phyloP scores from a whole-genome alignment of 768 basidiomycete genomes.

The Boletus rubroflammeus region DNA sequence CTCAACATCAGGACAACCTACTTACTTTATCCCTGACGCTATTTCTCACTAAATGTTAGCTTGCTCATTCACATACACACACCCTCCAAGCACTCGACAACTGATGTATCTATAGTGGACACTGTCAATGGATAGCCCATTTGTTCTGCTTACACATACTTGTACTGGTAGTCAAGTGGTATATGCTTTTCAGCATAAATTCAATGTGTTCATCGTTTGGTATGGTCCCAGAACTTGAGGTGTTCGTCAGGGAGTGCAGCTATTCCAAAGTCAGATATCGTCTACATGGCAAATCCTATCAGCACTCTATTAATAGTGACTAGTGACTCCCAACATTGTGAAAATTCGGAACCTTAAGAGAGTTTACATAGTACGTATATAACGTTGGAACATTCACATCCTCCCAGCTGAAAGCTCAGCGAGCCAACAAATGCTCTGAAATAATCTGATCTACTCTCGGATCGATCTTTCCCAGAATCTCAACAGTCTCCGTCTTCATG shows the following conservation, averaged over 20 bases:
- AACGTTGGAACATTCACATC: neutral
- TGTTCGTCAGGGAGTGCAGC: too few species aligned
- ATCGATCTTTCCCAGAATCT: constrained; percentile 26
- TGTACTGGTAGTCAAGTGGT: constrained; percentile 2
- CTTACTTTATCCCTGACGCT: constrained; percentile 13
- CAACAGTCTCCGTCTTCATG: constrained; percentile 27
- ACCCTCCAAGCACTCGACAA: neutral
- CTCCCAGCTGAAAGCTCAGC: constrained; percentile 1
- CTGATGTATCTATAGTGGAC: constrained; percentile 29
- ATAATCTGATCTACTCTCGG: constrained; percentile 27
- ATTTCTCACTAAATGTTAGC: constrained; percentile 8
- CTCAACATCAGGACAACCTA: neutral
- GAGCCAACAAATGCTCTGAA: constrained; percentile 20
- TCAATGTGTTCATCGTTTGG: neutral
- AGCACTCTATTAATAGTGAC: neutral
- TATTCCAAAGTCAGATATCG: too few species aligned
- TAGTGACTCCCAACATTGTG: neutral
- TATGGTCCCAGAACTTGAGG: neutral
- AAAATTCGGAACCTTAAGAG: neutral
- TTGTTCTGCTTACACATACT: constrained; percentile 1
- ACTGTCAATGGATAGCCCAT: constrained; percentile 5
- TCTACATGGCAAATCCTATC: neutral
- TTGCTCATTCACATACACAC: constrained; percentile 5
- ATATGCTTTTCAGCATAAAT: constrained; percentile 2
- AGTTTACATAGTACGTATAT: neutral